These are phyloP conservation scores for Candida silvicultrix DNA, from an alignment of 805 yeast genomes.

Conservation along the genomic window DNA sequence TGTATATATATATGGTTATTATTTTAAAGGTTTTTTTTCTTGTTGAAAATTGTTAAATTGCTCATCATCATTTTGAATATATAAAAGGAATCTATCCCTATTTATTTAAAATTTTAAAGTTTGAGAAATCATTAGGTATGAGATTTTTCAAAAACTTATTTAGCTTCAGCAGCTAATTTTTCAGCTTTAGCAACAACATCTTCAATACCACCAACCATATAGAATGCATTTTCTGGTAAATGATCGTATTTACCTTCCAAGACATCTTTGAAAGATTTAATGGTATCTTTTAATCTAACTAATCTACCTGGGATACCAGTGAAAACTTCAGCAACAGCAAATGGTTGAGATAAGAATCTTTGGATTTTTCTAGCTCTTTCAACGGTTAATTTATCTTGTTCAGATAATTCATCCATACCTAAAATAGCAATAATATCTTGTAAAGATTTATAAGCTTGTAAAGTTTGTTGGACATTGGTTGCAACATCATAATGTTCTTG, in stretches of 20 bases:
- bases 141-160: constrained; percentile 29
- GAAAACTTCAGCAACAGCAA: constrained; percentile 99
- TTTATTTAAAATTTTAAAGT: background rate
- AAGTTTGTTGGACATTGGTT: constrained; percentile 91
- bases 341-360: constrained; percentile 99
- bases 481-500: constrained; percentile 98
- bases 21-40: background rate
- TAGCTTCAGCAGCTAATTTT: constrained; percentile 92
- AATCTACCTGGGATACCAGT: constrained; percentile 99
- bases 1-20: background rate
- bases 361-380: constrained; percentile 99
- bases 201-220: constrained; percentile 99
- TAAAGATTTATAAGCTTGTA: constrained; percentile 98
- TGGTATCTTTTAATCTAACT: constrained; percentile 94
- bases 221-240: constrained; percentile 99
- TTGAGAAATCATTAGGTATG: background rate
- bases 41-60: background rate
- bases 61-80: background rate
- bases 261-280: constrained; percentile 92
- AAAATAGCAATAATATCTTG: constrained; percentile 99
- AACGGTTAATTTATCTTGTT: constrained; percentile 96
- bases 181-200: constrained; percentile 99
- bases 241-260: constrained; percentile 98
- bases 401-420: constrained; percentile 99
- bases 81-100: background rate